Evolutionary conservation across 2,329 filamentous ascomycete species (phyloP), one percentile per base, ranked within the genome.

Genomic region (Macrophomina phaseolina): DNA sequence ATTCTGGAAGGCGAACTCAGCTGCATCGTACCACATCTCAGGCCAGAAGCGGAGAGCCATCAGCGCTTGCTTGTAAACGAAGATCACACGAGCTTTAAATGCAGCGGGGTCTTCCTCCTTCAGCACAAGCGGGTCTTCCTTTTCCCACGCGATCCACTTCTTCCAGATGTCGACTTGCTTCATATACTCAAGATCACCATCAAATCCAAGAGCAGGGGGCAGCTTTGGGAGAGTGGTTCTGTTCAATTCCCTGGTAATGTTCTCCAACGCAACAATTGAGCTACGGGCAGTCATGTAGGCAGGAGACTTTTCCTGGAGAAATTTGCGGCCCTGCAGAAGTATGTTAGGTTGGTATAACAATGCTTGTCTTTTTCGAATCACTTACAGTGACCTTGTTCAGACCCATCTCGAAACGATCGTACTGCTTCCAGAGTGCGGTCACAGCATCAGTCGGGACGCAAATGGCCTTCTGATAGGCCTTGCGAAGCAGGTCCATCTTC

Each of bases 21-120:
- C 92, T 9, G 93, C 94, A 68, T 97, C 93, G 60, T 93, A 94
- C 95, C 95, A 99, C 72, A 97, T 89, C 76, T 97, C 92, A 4
- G 95, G 94, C 87, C 94, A 95, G 79, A 98, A 99, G 61, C 94
- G 89, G 65, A 99, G 82, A 4, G 93, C 90, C 91, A 97, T 97
- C 55, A 97, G 82, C 4, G 94, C 93, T 77, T 97, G 94, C 77
- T 93, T 95, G 83, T 97, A 98, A 70, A 92, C 90, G 77, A 96
- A 97, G 7, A 97, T 79, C 49, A 98, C 87, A 48, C 95, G 90
- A 70, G 91, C 86, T 71, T 90, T 91, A 79, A 90, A 95, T 6
- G 87, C 85, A 63, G 88, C 86, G 3, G 86, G 83, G 71, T 98
- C 94, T 64, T 98, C 94, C 2, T 90, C 85, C 75, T 92, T 91